Evolutionary conservation across 192 early-diverging fungal species (phyloP).

Genomic region (Gonapodya prolifera): DNA sequence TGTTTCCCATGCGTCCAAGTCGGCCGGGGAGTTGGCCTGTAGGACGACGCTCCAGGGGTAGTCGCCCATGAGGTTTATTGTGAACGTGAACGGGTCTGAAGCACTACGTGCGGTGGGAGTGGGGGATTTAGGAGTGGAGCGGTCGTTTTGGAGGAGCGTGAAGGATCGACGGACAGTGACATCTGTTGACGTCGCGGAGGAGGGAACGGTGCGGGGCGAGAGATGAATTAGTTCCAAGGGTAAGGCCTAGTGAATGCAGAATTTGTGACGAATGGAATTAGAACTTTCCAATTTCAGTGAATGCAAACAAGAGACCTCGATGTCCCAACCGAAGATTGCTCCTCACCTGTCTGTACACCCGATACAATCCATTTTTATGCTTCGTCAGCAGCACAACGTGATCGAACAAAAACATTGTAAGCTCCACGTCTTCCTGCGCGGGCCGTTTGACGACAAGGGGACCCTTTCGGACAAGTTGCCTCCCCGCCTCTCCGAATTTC

Average conservation of each 20-base stretch:
- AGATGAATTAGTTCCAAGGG: too few relatives aligned
- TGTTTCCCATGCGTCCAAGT: slow-evolving; percentile 71
- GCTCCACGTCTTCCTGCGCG: slow-evolving; percentile 40
- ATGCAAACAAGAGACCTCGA: too few relatives aligned
- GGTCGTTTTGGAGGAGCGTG: slow-evolving; percentile 1
- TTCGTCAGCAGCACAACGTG: slow-evolving; percentile 67
- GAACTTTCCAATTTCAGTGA: too few relatives aligned
- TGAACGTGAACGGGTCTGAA: slow-evolving; percentile 69
- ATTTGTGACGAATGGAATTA: too few relatives aligned
- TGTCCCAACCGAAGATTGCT: too few relatives aligned
- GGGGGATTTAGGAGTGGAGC: neutral
- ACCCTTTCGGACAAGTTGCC: slow-evolving; percentile 48
- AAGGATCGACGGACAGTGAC: too few relatives aligned
- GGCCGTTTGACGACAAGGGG: slow-evolving; percentile 6
- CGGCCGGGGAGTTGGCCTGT: slow-evolving; percentile 58
- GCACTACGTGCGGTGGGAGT: too few relatives aligned
- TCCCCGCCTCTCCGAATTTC: slow-evolving; percentile 52
- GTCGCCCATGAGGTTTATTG: slow-evolving; percentile 60
- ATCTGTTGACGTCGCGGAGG: too few relatives aligned
- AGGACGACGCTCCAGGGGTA: slow-evolving; percentile 56
- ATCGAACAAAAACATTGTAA: slow-evolving; percentile 76
- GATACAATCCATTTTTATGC: slow-evolving; percentile 15
- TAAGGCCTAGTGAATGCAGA: too few relatives aligned
- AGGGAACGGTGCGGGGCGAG: too few relatives aligned
- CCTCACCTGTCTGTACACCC: neutral